Conservation (phyloP, 1,284 basidiomycete species). For the Naganishia sp. region DNA sequence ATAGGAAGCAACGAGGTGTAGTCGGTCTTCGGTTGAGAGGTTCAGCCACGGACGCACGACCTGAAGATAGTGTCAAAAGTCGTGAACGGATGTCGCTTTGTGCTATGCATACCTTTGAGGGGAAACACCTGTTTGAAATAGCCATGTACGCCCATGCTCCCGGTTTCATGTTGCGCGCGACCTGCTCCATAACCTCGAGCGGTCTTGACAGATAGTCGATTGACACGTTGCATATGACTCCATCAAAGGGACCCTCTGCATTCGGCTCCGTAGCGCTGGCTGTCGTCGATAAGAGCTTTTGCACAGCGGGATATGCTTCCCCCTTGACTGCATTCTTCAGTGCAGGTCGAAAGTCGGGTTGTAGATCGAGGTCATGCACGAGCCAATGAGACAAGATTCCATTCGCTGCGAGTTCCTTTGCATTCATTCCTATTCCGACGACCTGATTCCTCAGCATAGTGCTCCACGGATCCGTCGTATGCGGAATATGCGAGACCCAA, state of each 20-base stretch:
- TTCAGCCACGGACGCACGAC: constrained; percentile 29
- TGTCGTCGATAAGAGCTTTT: background rate
- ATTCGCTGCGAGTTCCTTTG: constrained; percentile 40
- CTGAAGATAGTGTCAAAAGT: constrained; percentile 7
- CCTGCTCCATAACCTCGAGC: constrained; percentile 37
- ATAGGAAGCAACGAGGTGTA: constrained; percentile 31
- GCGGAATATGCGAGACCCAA: constrained; percentile 45
- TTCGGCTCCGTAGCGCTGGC: background rate
- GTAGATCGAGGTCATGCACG: constrained; percentile 41
- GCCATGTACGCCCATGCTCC: constrained; percentile 39
- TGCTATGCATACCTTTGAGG: constrained; percentile 39
- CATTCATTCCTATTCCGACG: constrained; percentile 45
- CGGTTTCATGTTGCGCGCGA: constrained; percentile 32
- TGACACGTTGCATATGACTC: constrained; percentile 43
- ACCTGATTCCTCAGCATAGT: constrained; percentile 35
- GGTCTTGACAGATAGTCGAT: constrained; percentile 46
- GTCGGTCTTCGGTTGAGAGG: constrained; percentile 22
- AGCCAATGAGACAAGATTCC: constrained; percentile 36
- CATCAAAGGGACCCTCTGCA: constrained; percentile 33
- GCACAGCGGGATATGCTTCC: background rate
- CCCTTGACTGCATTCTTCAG: constrained; percentile 12
- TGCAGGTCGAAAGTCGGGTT: constrained; percentile 34
- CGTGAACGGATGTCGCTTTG: too few relatives aligned
- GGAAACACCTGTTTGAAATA: constrained; percentile 44
- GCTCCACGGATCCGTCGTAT: background rate